phyloP scores from a whole-genome alignment of 1,284 basidiomycete species.

The Fomitopsis betulina region DNA sequence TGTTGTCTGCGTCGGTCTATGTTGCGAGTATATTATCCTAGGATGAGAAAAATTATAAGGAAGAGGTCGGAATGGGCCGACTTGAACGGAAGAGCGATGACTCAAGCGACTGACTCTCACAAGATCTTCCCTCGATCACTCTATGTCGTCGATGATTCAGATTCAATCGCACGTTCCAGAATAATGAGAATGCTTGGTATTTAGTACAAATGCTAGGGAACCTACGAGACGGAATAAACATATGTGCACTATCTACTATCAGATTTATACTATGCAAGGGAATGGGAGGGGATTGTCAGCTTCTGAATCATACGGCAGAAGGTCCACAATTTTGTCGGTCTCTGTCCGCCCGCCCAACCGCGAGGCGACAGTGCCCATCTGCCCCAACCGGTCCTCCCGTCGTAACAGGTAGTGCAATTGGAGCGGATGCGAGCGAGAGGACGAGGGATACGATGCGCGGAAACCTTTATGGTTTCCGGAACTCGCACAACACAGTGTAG shows the following conservation, averaged over 20 bases:
- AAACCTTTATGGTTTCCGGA: conserved; percentile 68
- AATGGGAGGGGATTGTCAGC: conserved; percentile 1
- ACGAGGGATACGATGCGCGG: not conserved
- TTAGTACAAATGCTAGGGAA: conserved; percentile 10
- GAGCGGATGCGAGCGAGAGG: not conserved
- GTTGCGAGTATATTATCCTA: not conserved
- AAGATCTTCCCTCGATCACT: not conserved
- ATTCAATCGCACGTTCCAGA: too few relatives aligned
- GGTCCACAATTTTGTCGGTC: conserved; percentile 8
- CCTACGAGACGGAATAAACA: conserved; percentile 8
- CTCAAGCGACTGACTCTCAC: not conserved
- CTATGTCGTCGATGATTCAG: not conserved
- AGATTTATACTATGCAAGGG: conserved; percentile 7
- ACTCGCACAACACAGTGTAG: conserved; percentile 90
- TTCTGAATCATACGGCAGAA: conserved; percentile 6
- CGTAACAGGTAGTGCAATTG: not conserved
- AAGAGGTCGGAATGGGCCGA: not conserved
- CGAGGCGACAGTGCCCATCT: not conserved
- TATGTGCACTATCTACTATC: conserved; percentile 3
- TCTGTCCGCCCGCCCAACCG: not conserved
- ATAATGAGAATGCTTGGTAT: conserved; percentile 7
- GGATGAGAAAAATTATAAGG: not conserved
- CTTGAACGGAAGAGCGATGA: not conserved
- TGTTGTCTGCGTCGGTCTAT: not conserved
- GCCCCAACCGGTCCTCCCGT: not conserved